phyloP scores from a whole-genome alignment of 306 rosid species.

The Hylodesmum podocarpum region DNA sequence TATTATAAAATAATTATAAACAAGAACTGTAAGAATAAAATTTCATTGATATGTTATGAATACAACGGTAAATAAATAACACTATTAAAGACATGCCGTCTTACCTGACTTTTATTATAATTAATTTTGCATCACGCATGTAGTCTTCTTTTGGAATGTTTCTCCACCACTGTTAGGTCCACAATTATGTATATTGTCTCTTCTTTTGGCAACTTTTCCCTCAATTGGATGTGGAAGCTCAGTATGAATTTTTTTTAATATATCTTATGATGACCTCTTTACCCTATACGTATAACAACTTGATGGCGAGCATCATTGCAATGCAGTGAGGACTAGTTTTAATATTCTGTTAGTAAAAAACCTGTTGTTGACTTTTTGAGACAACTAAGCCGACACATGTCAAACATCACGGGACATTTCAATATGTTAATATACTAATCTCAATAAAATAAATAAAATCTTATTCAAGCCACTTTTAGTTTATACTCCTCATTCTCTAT shows the following conservation, averaged over 20 bases:
- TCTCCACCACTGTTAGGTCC: not conserved
- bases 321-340: not conserved
- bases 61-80: not conserved
- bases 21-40: not conserved
- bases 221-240: not conserved
- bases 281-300: not conserved
- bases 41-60: not conserved
- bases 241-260: not conserved
- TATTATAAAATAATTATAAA: no score
- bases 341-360: not conserved
- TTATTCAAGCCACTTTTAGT: not conserved
- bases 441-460: not conserved
- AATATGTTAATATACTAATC: not conserved
- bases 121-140: not conserved
- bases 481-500: no score
- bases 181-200: not conserved
- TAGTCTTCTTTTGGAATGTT: constrained; percentile 12
- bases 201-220: not conserved
- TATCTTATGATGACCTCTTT: not conserved
- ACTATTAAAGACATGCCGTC: not conserved
- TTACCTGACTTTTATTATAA: not conserved
- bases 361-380: not conserved
- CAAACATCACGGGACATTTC: not conserved
- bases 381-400: not conserved
- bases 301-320: not conserved